Evolutionary conservation across 495 filamentous ascomycete species (phyloP).

Genomic region (Corynascus novoguineensis): DNA sequence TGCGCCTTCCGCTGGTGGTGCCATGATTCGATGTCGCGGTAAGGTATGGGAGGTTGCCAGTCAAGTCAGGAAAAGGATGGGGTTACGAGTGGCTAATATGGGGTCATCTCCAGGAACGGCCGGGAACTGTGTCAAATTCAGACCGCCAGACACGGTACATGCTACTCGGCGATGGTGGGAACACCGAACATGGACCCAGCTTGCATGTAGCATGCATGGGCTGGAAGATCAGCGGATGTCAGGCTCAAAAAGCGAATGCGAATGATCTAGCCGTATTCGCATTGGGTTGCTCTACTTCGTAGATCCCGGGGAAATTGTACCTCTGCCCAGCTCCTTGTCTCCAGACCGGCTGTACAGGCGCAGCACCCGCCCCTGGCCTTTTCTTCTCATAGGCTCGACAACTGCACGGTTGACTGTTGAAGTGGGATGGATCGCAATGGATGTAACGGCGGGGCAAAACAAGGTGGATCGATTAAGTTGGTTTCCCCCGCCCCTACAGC

Average conservation of each 20-base stretch:
- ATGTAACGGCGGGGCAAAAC: background rate
- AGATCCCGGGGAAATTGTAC: too few relatives aligned
- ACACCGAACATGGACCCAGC: too few relatives aligned
- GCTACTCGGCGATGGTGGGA: too few relatives aligned
- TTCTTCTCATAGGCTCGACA: background rate
- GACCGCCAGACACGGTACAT: too few relatives aligned
- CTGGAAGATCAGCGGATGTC: background rate
- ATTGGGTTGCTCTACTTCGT: background rate
- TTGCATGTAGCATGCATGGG: too few relatives aligned
- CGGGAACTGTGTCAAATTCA: too few relatives aligned
- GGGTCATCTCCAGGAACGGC: too few relatives aligned
- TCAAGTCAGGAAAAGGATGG: background rate
- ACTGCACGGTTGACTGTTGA: background rate
- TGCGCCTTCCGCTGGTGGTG: background rate
- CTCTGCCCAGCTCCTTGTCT: too few relatives aligned
- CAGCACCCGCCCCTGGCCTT: too few relatives aligned
- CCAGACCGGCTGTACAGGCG: too few relatives aligned
- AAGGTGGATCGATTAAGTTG: background rate
- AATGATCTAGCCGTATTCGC: slow-evolving; percentile 7
- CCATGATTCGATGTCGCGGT: background rate
- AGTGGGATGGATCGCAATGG: background rate
- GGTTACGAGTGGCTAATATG: background rate
- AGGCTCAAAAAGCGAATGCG: slow-evolving; percentile 1
- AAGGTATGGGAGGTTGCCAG: background rate
- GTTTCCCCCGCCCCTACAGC: background rate